phyloP scores from a whole-genome alignment of 2,329 filamentous ascomycete species.

The Arachnomyces sp. region DNA sequence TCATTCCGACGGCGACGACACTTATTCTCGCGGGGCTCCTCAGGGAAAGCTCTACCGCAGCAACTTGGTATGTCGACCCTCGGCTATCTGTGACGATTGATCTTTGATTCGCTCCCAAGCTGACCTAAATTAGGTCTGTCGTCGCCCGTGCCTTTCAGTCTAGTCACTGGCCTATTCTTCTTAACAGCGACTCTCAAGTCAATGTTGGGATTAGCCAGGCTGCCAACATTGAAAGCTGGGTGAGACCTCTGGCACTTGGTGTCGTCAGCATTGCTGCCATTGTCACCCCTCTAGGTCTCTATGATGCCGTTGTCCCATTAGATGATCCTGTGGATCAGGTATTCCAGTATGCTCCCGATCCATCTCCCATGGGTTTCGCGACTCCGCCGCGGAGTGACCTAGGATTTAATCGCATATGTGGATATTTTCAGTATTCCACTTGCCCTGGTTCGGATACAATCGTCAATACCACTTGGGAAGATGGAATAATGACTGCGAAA shows the following conservation, averaged over 20 bases:
- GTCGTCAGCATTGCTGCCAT: slow-evolving; percentile 36
- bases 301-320: slow-evolving; percentile 28
- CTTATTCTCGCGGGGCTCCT: slow-evolving; percentile 30
- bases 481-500: slow-evolving; percentile 11
- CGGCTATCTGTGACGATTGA: background rate
- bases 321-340: slow-evolving; percentile 8
- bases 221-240: slow-evolving; percentile 18
- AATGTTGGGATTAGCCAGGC: slow-evolving; percentile 23
- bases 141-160: slow-evolving; percentile 29
- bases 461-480: slow-evolving; percentile 15
- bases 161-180: slow-evolving; percentile 36
- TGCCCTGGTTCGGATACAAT: slow-evolving; percentile 20
- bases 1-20: slow-evolving; percentile 28
- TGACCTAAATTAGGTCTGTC: slow-evolving; percentile 24
- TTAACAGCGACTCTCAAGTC: slow-evolving; percentile 31
- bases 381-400: slow-evolving; percentile 29
- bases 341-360: slow-evolving; percentile 34
- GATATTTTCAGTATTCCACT: slow-evolving; percentile 8
- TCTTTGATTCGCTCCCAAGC: too few species aligned
- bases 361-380: slow-evolving; percentile 30
- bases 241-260: slow-evolving; percentile 21
- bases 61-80: slow-evolving; percentile 15
- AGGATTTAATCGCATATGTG: slow-evolving; percentile 28
- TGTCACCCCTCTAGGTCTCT: slow-evolving; percentile 40
- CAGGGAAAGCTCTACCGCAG: slow-evolving; percentile 27